Evolutionary conservation across 2,329 filamentous ascomycete genomes (phyloP), one percentile per base, ranked within the genome.

Genomic region (Helminthosporium solani): DNA sequence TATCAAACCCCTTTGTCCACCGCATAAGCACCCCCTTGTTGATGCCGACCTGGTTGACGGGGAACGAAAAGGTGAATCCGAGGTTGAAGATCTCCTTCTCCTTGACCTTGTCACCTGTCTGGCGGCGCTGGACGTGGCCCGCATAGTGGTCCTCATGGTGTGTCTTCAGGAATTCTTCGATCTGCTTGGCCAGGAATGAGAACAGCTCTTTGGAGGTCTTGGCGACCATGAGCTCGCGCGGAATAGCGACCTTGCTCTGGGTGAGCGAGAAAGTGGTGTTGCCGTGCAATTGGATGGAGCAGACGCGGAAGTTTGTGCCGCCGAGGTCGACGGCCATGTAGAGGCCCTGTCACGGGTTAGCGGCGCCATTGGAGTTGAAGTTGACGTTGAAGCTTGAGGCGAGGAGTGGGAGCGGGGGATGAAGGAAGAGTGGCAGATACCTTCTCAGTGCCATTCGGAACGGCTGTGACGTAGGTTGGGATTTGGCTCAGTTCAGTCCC

Each of bases 1-100:
- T 97, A 67, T 97, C 90, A 68, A 96, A 99, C 42, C 94, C 94
- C 77, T 99, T 99, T 47, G 94, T 99, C 94, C 94, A 99, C 59
- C 94, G 85, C 72, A 96, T 94, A 44, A 99, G 79, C 46, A 85
- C 87, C 50, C 94, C 94, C 74, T 90, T 92, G 79, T 97, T 97
- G 70, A 99, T 96, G 31, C 90, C 91, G 47, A 88, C 79, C 70
- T 99, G 94, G 68, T 95, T 84, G 31, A 97, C 91, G 2, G 94
- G 94, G 75, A 97, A 99, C 68, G 88, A 95, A 74, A 99, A 99
- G 42, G 94, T 99, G 74, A 99, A 99, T n/a, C 94, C 94, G 33
- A 99, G 79, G 61, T 90, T 88, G 75, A 97, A 96, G 50, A 94
- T 82, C 48, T 92, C 79, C 67, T 92, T 84, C 52, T 90, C 84